A percentile compares a stretch with the other conserved stretches of the same genome.
phyloP scores from a whole-genome alignment of 306 rosid genomes.

The Sophora flavescens region DNA sequence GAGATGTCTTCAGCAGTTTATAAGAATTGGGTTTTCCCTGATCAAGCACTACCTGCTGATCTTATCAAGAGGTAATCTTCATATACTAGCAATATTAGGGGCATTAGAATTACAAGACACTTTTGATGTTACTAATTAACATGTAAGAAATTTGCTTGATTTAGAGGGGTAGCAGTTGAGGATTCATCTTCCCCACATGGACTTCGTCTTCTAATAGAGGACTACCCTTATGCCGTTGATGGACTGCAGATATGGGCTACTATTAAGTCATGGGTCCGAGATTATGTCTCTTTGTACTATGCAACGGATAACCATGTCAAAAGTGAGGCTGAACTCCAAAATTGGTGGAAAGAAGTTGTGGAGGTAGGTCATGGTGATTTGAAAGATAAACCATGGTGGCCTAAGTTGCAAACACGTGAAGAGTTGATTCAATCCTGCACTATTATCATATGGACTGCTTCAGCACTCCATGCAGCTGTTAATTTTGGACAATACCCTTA shows the following conservation, averaged over 20 bases:
- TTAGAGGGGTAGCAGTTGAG: conserved; percentile 74
- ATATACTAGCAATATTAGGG: too few species aligned
- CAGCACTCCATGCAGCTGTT: conserved; percentile 82
- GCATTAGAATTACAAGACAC: not conserved
- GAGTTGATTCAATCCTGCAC: conserved; percentile 69
- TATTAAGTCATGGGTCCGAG: conserved; percentile 71
- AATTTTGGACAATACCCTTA: conserved; percentile 84
- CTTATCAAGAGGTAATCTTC: conserved; percentile 56
- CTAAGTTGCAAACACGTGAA: conserved; percentile 61
- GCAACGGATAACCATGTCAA: conserved; percentile 53
- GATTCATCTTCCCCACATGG: conserved; percentile 66
- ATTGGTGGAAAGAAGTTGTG: conserved; percentile 82
- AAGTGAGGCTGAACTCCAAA: conserved; percentile 66
- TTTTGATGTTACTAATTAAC: not conserved
- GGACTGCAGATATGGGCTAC: conserved; percentile 80
- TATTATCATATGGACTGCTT: conserved; percentile 73
- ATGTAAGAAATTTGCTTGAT: conserved; percentile 36
- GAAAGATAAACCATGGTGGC: conserved; percentile 84
- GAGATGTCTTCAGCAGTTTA: conserved; percentile 73
- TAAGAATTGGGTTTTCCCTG: conserved; percentile 76
- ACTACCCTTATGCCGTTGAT: conserved; percentile 87
- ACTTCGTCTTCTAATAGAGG: conserved; percentile 66
- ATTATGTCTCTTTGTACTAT: conserved; percentile 72
- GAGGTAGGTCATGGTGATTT: conserved; percentile 76
- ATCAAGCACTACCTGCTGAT: conserved; percentile 75